Percentiles rank a stretch among this genome's conserved stretches.
Conservation (phyloP, 2,329 filamentous ascomycete genomes). For the Ambrosiella xylebori region DNA sequence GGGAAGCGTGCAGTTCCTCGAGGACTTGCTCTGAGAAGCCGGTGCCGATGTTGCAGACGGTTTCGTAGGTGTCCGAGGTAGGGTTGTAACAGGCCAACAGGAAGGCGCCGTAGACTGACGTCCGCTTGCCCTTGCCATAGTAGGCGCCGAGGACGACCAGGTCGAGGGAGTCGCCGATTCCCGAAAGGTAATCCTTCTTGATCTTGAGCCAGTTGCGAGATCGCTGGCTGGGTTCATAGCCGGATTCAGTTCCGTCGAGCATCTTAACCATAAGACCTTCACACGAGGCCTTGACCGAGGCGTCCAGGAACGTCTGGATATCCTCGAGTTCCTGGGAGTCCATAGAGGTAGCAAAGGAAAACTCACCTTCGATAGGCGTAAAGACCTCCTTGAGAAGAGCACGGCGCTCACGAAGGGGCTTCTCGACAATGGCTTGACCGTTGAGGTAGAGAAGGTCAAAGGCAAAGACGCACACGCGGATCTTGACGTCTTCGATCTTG, state of each 20-base stretch:
- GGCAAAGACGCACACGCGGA: constrained; percentile 93
- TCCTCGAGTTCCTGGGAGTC: constrained; percentile 81
- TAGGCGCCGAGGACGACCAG: constrained; percentile 93
- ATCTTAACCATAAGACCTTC: constrained; percentile 99
- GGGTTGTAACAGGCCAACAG: constrained; percentile 86
- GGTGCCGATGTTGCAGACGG: constrained; percentile 95
- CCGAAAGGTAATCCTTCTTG: constrained; percentile 94
- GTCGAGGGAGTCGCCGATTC: constrained; percentile 87
- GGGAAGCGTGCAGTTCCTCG: constrained; percentile 63
- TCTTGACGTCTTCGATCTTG: constrained; percentile 83
- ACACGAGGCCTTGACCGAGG: constrained; percentile 87
- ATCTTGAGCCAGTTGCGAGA: constrained; percentile 99
- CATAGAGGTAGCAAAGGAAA: constrained; percentile 73
- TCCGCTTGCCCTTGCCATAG: constrained; percentile 85
- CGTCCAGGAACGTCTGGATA: constrained; percentile 82
- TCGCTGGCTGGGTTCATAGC: constrained; percentile 89
- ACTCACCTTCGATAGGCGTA: constrained; percentile 67
- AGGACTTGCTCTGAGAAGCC: constrained; percentile 90
- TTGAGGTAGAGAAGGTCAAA: constrained; percentile 92
- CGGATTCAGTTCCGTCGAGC: constrained; percentile 81
- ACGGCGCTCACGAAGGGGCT: constrained; percentile 67
- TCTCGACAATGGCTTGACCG: constrained; percentile 75
- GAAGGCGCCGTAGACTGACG: constrained; percentile 89
- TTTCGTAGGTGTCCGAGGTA: constrained; percentile 67
- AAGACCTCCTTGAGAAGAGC: constrained; percentile 61